Conservation (phyloP, 2,329 filamentous ascomycete species). For the Tolypocladium amazonense region DNA sequence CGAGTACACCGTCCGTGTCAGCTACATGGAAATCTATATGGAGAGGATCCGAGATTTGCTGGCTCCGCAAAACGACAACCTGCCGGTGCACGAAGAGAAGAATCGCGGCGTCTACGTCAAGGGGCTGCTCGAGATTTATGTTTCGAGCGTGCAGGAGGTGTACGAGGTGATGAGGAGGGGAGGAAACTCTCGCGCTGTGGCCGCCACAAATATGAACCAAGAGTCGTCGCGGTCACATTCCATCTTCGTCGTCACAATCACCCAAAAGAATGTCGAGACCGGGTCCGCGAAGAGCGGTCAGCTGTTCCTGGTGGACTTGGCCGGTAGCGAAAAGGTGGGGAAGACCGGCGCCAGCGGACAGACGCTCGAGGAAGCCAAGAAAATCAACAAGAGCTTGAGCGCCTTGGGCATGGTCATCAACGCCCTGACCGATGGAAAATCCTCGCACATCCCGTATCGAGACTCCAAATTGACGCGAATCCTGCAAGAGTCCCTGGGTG, state of each 20-base stretch:
- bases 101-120: slow-evolving; percentile 94
- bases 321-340: slow-evolving; percentile 95
- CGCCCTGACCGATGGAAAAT: slow-evolving; percentile 91
- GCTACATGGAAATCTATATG: slow-evolving; percentile 99
- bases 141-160: slow-evolving; percentile 89
- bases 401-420: slow-evolving; percentile 99
- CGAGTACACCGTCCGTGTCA: slow-evolving; percentile 96
- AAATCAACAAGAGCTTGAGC: slow-evolving; percentile 99
- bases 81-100: slow-evolving; percentile 97
- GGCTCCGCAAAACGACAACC: slow-evolving; percentile 86
- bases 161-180: slow-evolving; percentile 95
- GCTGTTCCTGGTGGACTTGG: slow-evolving; percentile 94
- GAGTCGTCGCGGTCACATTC: slow-evolving; percentile 97
- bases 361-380: slow-evolving; percentile 96
- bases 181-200: slow-evolving; percentile 80
- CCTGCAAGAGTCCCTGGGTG: slow-evolving; percentile 90
- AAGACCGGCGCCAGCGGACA: slow-evolving; percentile 97
- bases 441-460: slow-evolving; percentile 88
- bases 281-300: slow-evolving; percentile 94
- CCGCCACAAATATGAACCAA: slow-evolving; percentile 98
- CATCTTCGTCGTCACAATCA: slow-evolving; percentile 94
- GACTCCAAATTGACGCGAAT: slow-evolving; percentile 98
- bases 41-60: slow-evolving; percentile 92
- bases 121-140: slow-evolving; percentile 87
- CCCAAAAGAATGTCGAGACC: slow-evolving; percentile 95